A percentile compares a stretch with the other conserved stretches of the same genome.
These are phyloP conservation scores for Trametes maxima DNA, from an alignment of 768 basidiomycete species.

Conservation along the genomic window DNA sequence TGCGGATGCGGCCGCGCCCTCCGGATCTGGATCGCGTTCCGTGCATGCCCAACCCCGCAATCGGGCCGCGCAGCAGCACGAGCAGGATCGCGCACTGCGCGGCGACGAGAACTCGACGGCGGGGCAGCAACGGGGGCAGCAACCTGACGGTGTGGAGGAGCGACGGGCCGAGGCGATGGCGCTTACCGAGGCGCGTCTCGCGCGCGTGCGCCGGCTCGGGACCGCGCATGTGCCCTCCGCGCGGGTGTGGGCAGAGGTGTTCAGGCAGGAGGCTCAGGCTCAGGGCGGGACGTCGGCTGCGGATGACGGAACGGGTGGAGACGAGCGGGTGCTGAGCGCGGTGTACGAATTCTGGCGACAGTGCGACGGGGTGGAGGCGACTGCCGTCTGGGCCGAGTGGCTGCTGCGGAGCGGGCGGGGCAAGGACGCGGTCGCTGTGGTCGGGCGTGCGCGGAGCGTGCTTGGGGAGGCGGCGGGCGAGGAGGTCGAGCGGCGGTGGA, in stretches of 20 bases:
- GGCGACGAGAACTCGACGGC: not conserved
- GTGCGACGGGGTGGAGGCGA: conserved; percentile 41
- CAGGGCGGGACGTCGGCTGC: conserved; percentile 20
- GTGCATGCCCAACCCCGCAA: not conserved
- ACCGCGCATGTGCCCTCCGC: conserved; percentile 45
- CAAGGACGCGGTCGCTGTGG: conserved; percentile 41
- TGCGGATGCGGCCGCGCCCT: no score
- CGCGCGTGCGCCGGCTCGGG: conserved; percentile 43
- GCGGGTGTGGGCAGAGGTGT: conserved; percentile 47
- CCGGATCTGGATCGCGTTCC: no score
- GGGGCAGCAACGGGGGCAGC: not conserved
- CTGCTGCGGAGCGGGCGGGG: conserved; percentile 44
- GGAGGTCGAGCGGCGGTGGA: conserved; percentile 43
- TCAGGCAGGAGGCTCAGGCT: conserved; percentile 32
- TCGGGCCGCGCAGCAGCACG: conserved; percentile 7
- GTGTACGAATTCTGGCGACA: conserved; percentile 49
- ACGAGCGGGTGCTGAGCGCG: conserved; percentile 35
- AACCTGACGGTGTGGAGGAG: not conserved
- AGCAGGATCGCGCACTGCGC: not conserved
- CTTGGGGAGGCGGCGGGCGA: conserved; percentile 33
- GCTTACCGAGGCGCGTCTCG: conserved; percentile 22
- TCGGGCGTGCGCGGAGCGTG: conserved; percentile 37
- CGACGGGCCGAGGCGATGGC: not conserved
- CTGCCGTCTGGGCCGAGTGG: conserved; percentile 51
- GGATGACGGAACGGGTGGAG: conserved; percentile 12